Percentiles rank a stretch among this genome's conserved stretches.
phyloP scores from a whole-genome alignment of 441 rosid genomes.

The Populus hybrid region DNA sequence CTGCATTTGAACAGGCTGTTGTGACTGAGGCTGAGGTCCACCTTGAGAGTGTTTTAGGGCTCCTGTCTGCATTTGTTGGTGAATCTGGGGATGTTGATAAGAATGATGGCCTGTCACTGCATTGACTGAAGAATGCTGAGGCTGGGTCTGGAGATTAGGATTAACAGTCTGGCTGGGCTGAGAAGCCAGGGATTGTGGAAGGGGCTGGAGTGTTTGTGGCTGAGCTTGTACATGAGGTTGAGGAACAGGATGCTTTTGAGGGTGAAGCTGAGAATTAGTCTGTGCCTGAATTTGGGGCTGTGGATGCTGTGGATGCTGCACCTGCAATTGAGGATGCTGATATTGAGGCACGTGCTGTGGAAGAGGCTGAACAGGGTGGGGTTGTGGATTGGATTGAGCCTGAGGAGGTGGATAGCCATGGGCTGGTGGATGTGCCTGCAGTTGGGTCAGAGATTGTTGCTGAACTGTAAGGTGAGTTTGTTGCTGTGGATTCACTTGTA shows the following conservation, averaged over 20 bases:
- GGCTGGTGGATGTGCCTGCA: conserved; percentile 26
- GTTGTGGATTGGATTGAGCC: conserved; percentile 30
- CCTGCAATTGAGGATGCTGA: conserved; percentile 43
- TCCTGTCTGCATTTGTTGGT: conserved; percentile 39
- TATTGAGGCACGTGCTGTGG: conserved; percentile 39
- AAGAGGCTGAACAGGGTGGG: conserved; percentile 19
- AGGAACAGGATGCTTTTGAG: conserved; percentile 28
- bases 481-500: conserved; percentile 38
- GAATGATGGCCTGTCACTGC: conserved; percentile 61
- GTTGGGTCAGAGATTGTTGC: conserved; percentile 33
- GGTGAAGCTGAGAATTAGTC: conserved; percentile 28
- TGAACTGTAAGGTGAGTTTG: conserved; percentile 33
- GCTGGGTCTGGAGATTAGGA: conserved; percentile 34
- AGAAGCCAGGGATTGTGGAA: conserved; percentile 29
- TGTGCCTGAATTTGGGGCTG: conserved; percentile 31
- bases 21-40: conserved; percentile 40
- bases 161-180: conserved; percentile 35
- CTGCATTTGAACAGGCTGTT: conserved; percentile 39
- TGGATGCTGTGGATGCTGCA: conserved; percentile 18
- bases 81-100: conserved; percentile 47
- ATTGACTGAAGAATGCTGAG: conserved; percentile 37
- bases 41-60: conserved; percentile 41
- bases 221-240: conserved; percentile 39
- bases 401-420: conserved; percentile 38
- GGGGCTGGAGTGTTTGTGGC: conserved; percentile 31